A percentile compares a stretch with the other conserved stretches of the same genome.
Conservation (phyloP, 768 basidiomycete genomes). For the Hygrophoropsis aurantiaca region DNA sequence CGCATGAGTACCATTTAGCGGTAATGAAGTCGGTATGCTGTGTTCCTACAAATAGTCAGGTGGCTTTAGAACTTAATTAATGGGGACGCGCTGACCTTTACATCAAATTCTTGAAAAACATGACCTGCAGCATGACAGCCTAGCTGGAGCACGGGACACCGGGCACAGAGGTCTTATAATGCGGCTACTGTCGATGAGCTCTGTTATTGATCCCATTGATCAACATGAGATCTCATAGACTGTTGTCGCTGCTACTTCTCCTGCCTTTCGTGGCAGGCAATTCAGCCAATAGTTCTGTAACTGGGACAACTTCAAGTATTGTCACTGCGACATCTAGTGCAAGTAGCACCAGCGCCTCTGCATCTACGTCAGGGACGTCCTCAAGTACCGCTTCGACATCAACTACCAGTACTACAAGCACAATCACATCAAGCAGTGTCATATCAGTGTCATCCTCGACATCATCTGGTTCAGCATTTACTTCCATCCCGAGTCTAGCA, state of each 20-base stretch:
- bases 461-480: not conserved
- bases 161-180: not conserved
- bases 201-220: not conserved
- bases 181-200: not conserved
- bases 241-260: conserved; percentile 1
- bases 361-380: not conserved
- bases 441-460: not conserved
- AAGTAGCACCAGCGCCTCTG: no score
- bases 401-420: not conserved
- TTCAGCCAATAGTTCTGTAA: not conserved
- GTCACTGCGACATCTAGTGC: not conserved
- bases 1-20: no score
- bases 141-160: not conserved
- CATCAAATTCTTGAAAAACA: not conserved
- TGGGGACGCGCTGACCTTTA: not conserved
- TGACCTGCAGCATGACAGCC: not conserved
- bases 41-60: not conserved
- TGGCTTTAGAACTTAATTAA: not conserved
- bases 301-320: not conserved
- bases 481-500: conserved; percentile 5
- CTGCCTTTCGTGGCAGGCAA: conserved; percentile 6
- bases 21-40: not conserved
- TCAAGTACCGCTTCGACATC: not conserved
- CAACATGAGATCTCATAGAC: conserved; percentile 1
- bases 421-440: not conserved